Percentiles rank a stretch among this genome's conserved stretches.
Conservation (phyloP, 1,284 basidiomycete genomes). For the Cryptococcus hybrid region DNA sequence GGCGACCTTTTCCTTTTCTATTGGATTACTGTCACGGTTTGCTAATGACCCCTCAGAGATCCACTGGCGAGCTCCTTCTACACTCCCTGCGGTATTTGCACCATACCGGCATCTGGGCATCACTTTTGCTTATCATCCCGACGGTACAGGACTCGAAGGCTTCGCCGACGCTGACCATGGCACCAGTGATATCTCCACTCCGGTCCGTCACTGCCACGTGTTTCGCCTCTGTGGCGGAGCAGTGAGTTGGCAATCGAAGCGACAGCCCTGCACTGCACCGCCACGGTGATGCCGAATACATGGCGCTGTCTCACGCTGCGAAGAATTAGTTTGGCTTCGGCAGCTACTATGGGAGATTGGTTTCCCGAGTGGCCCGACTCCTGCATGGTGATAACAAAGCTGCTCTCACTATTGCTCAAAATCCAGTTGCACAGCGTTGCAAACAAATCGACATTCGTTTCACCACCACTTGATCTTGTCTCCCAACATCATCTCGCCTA, state of each 20-base stretch:
- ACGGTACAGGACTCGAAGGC: slow-evolving; percentile 33
- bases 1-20: slow-evolving; percentile 35
- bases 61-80: slow-evolving; percentile 52
- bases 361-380: neutral
- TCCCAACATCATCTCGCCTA: slow-evolving; percentile 1
- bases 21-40: slow-evolving; percentile 22
- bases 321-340: neutral
- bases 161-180: slow-evolving; percentile 54
- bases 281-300: slow-evolving; percentile 9
- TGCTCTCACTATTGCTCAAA: slow-evolving; percentile 45
- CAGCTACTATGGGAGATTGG: neutral
- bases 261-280: slow-evolving; percentile 2
- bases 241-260: slow-evolving; percentile 4
- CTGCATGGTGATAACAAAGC: slow-evolving; percentile 49
- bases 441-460: slow-evolving; percentile 55
- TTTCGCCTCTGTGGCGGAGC: neutral
- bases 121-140: slow-evolving; percentile 21
- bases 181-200: slow-evolving; percentile 12
- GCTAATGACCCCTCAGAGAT: slow-evolving; percentile 4
- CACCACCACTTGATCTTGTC: slow-evolving; percentile 52
- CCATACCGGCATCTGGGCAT: slow-evolving; percentile 47
- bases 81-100: slow-evolving; percentile 53
- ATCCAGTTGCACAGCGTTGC: slow-evolving; percentile 39
- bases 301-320: neutral
- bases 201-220: neutral